Conservation (phyloP, 73 alveolate species). For the Tetrahymena malaccensis region DNA sequence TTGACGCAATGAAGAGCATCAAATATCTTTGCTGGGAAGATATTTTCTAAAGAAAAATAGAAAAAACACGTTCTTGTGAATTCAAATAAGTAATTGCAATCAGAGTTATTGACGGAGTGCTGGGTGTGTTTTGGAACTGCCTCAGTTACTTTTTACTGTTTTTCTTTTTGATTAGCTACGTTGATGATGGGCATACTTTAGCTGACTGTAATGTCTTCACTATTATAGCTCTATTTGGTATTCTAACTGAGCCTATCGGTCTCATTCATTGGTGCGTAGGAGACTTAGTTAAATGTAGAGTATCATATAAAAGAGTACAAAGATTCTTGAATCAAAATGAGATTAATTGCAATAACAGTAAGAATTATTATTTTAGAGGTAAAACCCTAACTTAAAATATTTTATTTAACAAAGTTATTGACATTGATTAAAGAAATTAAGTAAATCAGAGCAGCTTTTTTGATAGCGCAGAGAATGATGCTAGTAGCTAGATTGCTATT, state of each 20-base stretch:
- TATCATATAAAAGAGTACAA: conserved; percentile 5
- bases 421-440: too few species aligned
- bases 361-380: too few species aligned
- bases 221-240: conserved; percentile 21
- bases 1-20: conserved; percentile 31
- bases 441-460: not conserved
- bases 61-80: conserved; percentile 2
- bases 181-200: conserved; percentile 1
- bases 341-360: not conserved
- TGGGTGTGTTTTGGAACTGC: conserved; percentile 5
- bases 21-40: conserved; percentile 30
- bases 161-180: conserved; percentile 2
- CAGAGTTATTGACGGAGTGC: not conserved
- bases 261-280: conserved; percentile 6
- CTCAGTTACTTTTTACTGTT: conserved; percentile 11
- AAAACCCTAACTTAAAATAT: too few species aligned
- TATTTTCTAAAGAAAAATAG: conserved; percentile 9
- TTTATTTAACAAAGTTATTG: not conserved
- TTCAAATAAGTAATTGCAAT: not conserved
- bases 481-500: not conserved
- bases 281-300: conserved; percentile 5
- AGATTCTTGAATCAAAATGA: conserved; percentile 11
- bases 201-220: conserved; percentile 8
- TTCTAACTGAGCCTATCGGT: conserved; percentile 18
- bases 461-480: not conserved